Conservation (phyloP, 306 rosid species). For the Senna tora region DNA sequence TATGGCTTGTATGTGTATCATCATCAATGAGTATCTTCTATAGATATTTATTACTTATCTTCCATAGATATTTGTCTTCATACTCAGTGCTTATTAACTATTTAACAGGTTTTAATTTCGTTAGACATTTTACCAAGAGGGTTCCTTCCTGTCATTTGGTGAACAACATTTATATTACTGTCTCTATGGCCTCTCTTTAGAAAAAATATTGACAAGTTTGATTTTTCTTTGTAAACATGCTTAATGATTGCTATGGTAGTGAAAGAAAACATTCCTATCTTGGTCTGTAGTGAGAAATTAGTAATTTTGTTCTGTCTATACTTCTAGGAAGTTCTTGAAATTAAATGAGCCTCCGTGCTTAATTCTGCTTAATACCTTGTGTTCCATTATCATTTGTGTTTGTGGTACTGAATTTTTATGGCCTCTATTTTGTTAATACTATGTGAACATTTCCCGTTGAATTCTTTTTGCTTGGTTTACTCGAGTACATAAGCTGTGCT, state of each 20-base stretch:
- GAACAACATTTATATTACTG: not conserved
- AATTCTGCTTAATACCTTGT: not conserved
- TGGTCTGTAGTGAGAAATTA: not conserved
- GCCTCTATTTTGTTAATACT: not conserved
- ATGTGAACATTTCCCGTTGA: not conserved
- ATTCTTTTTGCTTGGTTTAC: not conserved
- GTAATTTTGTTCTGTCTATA: not conserved
- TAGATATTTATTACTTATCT: not conserved
- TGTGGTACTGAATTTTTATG: not conserved
- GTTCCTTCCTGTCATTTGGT: not conserved
- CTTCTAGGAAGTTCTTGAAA: not conserved
- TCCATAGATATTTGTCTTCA: not conserved
- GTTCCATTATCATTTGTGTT: not conserved
- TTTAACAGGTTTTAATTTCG: not conserved
- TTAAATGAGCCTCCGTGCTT: not conserved
- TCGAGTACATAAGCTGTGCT: not conserved
- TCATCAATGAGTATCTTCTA: not conserved
- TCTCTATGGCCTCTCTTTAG: not conserved
- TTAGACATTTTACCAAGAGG: not conserved
- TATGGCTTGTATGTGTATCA: not conserved
- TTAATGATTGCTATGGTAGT: not conserved
- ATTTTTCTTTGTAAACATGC: not conserved
- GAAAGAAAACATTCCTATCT: not conserved
- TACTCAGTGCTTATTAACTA: not conserved
- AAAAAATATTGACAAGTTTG: not conserved